Base-by-base conservation (phyloP, 768 basidiomycete genomes). In the Clitopilus hobsonii region DNA sequence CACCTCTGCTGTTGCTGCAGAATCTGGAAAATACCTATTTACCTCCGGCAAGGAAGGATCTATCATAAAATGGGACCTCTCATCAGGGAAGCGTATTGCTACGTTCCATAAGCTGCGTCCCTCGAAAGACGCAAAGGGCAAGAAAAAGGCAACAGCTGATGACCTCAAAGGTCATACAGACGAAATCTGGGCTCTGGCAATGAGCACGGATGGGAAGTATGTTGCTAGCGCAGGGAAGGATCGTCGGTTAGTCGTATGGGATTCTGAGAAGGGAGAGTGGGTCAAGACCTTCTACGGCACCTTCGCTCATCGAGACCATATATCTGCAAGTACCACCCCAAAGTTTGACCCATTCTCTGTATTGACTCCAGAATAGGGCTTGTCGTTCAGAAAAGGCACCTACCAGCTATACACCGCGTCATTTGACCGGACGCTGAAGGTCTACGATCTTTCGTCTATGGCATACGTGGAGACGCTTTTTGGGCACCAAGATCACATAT, bases 401-500 rank as follows among this genome's bases (percentile, higher is more conserved):
- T 75, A 84, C 53, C 82, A 88, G 66, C 71, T 94, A 25, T 90
- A 90, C 70, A 81, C 87, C 16, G 83, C 81, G 32, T 89, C 92
- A 16, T 84, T 86, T 65, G 91, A 98, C 67, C 88, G 95, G 13
- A 94, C 94, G 0, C 65, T 97, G 54, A 96, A 96, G 69, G 76
- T 98, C 2, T 96, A 89, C 69, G 95, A 89, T 57, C 68, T 82
- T 16, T 70, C 77, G 2, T 82, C 78, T 5, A 82, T 96, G 79
- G 94, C 92, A 8, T 94, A 94, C 63, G 88, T 98, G 54, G 96
- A 99, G 68, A 98, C 96, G 6, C 75, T 98, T 3, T 99, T 96
- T 66, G 97, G 97, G 1, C 97, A 99, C 66, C 96, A 98, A 72
- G 95, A 98, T 64, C 81, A 83, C 25, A 83, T 97, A 25, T 74